phyloP scores from a whole-genome alignment of 768 basidiomycete genomes.

The Lactarius vividus region DNA sequence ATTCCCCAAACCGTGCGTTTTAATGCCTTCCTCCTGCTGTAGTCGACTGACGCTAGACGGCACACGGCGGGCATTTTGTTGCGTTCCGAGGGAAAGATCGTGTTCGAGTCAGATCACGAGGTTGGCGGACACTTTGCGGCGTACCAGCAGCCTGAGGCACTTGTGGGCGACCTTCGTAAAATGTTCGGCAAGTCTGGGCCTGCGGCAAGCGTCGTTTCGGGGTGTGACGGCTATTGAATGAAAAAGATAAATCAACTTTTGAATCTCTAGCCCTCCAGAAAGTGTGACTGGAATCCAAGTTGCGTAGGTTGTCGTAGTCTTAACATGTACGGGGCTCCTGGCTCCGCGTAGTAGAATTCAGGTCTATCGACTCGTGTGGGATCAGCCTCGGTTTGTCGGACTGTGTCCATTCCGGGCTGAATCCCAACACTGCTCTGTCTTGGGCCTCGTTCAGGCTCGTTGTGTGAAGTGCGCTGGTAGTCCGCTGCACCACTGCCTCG shows the following conservation, averaged over 20 bases:
- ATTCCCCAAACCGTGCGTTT: constrained; percentile 41
- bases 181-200: constrained; percentile 57
- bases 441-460: too few relatives aligned
- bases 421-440: too few relatives aligned
- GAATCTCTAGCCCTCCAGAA: not conserved
- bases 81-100: constrained; percentile 37
- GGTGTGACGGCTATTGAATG: constrained; percentile 23
- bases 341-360: too few relatives aligned
- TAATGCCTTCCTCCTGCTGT: too few relatives aligned
- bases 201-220: constrained; percentile 47
- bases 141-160: constrained; percentile 45
- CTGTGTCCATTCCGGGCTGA: too few relatives aligned
- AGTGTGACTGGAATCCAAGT: not conserved
- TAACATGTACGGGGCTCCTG: too few relatives aligned
- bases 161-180: constrained; percentile 49
- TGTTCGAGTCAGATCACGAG: constrained; percentile 49
- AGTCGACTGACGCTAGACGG: not conserved
- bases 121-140: constrained; percentile 61
- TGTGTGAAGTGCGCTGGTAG: too few relatives aligned
- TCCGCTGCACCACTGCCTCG: too few relatives aligned
- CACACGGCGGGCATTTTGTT: constrained; percentile 13
- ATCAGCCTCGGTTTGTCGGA: too few relatives aligned
- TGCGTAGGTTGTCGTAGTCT: too few relatives aligned
- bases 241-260: not conserved
- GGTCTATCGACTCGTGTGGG: too few relatives aligned